Evolutionary conservation across 2,329 filamentous ascomycete species (phyloP), one percentile per base, ranked within the genome.

Genomic region (Cordyceps fumosorosea): DNA sequence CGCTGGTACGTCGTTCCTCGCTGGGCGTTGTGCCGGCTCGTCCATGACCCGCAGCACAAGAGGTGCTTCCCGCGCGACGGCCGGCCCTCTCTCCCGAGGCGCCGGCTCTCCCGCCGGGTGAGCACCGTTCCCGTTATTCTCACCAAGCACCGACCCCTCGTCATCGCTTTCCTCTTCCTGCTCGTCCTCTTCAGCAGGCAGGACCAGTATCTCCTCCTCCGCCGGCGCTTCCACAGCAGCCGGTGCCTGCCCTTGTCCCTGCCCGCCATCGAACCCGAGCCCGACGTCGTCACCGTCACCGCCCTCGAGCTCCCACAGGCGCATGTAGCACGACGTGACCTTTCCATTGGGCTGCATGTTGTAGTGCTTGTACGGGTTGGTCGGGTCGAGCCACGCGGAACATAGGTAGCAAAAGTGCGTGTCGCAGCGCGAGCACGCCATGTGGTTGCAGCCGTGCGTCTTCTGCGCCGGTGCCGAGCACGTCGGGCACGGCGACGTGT

Each of bases 371-470:
- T 98, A 98, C 1, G 93, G 93, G 67, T 96, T 95, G 20, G 78
- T 80, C 0, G 89, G 85, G 62, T 88, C 83, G 48, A 99, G 81
- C 89, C 91, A 98, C n/a, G 87, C 83, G 0, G 89, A 89, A 71
- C 95, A 98, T 1, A 98, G 82, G 68, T 98, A 98, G 77, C 95
- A 99, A 73, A 97, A 98, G 74, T 98, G 93, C 2, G 91, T 89
- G 57, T 88, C 82, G 78, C 95, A 99, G 66, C 90, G 87, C 73
- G 89, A 91, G 76, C 93, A 97, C 56, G 88, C 90, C 92, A 98
- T 98, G 75, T 97, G 93, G 74, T 97, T 97, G 80, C 95, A 99
- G 45, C 95, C 95, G 70, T 90, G 87, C 1, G 89, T 91, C 79
- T 99, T 99, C 72, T 96, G 91, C 24, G 88, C 89, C 0, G 91